Evolutionary conservation across 75 land plant species (phyloP), one percentile per base, ranked within the genome.

Genomic region (Isoetes taiwanensis): DNA sequence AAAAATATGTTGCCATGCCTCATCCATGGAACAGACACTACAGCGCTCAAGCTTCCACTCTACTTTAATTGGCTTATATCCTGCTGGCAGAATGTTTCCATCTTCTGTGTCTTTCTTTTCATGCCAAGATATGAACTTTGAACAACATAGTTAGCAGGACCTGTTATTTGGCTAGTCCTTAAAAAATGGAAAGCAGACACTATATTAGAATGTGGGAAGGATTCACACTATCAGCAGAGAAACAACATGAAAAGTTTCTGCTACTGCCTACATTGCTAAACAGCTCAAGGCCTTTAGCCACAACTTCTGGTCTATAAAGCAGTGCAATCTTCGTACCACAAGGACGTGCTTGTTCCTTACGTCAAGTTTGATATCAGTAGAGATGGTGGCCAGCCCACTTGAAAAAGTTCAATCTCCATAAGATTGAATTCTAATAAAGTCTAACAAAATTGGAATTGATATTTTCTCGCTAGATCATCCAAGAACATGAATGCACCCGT

Each of bases 11-110:
- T 30, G 21, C 28, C 30, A 28, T 38, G 76, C 90, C 86, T 90
- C 97, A 72, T 90, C 91, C 78, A 86, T 73, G 70, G 83, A 76
- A 60, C 97, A 90, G 12, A 90, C 97, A 52, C 68, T 80, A 71
- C 97, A 90, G 34, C 80, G 82, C 42, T 90, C 97, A 57, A 88
- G 75, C 64, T 86, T 90, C 94, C 93, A 83, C 10, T 78, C 73
- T 43, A 86, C 75, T 54, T 76, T 68, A 31, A 90, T 88, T 56
- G 86, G 85, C 43, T 79, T 73, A 54, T 82, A 90, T 12, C 85
- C 84, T 55, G 56, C 62, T 37, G 87, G 82, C 25, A 74, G 34
- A 12, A 73, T 64, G 21, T 54, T 64, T n/a, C n/a, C n/a, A n/a
- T n/a, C n/a, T 54, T 69, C 61, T 35, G 52, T 43, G 14, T 58